phyloP scores from a whole-genome alignment of 108 stramenopile species.

The Fistulifera pelliculosa region DNA sequence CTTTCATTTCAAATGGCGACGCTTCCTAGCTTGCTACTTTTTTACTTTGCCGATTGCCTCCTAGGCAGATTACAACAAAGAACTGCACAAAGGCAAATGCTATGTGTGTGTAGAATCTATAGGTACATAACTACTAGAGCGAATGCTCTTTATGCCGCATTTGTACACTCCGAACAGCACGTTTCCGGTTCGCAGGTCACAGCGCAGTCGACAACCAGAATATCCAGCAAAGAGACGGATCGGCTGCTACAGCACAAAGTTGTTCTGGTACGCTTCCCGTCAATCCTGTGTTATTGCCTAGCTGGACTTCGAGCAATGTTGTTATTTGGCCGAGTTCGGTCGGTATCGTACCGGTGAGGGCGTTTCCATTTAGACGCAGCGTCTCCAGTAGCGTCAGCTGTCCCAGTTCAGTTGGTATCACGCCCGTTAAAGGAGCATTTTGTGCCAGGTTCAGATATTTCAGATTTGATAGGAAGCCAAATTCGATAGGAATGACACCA shows the following conservation, averaged over 20 bases:
- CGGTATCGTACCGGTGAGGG: conserved; percentile 1
- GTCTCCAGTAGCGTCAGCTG: neutral
- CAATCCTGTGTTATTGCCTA: conserved; percentile 1
- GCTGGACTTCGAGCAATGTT: neutral
- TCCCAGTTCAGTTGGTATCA: neutral
- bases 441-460: neutral
- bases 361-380: neutral
- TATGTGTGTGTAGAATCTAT: too few species aligned
- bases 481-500: conserved; percentile 2
- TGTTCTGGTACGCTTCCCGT: neutral
- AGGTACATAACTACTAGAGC: too few species aligned
- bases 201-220: too few species aligned
- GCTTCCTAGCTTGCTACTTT: too few species aligned
- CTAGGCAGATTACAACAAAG: too few species aligned
- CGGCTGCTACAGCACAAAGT: neutral
- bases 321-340: neutral
- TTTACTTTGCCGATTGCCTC: too few species aligned
- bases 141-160: too few species aligned
- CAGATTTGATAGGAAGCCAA: conserved; percentile 1
- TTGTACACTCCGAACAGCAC: too few species aligned
- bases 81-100: too few species aligned
- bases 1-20: too few species aligned
- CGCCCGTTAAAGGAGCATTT: neutral
- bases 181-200: too few species aligned
- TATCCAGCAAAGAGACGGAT: too few species aligned